Evolutionary conservation across 768 basidiomycete species (phyloP).

Genomic region (Saitozyma sp.): DNA sequence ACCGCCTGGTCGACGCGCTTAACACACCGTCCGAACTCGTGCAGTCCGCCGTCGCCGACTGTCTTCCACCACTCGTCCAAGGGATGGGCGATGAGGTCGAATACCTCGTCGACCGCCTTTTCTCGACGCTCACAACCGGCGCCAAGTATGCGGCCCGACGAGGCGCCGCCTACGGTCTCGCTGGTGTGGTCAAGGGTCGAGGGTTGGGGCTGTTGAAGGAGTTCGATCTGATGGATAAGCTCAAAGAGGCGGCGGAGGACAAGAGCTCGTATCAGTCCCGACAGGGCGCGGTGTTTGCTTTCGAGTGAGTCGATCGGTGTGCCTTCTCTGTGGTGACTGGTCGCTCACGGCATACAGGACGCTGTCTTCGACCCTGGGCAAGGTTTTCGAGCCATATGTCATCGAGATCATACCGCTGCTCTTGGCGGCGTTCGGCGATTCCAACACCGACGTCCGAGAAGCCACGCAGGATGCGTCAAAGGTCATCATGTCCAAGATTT

Average conservation of each 20-base stretch:
- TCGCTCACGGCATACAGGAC: constrained; percentile 54
- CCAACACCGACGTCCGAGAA: constrained; percentile 82
- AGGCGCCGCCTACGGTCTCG: constrained; percentile 95
- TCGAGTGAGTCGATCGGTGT: constrained; percentile 59
- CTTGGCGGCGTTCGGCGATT: constrained; percentile 81
- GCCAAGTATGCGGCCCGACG: constrained; percentile 88
- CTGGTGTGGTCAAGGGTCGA: constrained; percentile 86
- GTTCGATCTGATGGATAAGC: constrained; percentile 70
- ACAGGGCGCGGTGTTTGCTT: constrained; percentile 91
- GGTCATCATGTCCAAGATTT: constrained; percentile 92
- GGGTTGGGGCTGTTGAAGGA: constrained; percentile 84
- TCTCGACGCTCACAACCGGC: constrained; percentile 72
- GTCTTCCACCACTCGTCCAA: constrained; percentile 80
- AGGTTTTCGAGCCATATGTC: constrained; percentile 91
- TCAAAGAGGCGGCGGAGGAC: constrained; percentile 77
- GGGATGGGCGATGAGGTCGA: constrained; percentile 65
- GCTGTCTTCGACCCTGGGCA: constrained; percentile 77
- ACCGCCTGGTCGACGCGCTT: constrained; percentile 80
- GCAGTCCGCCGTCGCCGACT: constrained; percentile 93
- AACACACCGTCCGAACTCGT: constrained; percentile 95
- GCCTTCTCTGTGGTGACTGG: background rate
- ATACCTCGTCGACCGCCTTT: constrained; percentile 71
- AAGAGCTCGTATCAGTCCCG: constrained; percentile 83
- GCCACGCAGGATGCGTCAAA: constrained; percentile 87
- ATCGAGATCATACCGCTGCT: constrained; percentile 79